phyloP scores from a whole-genome alignment of 2,329 filamentous ascomycete species.

The Macrophomina phaseolina region DNA sequence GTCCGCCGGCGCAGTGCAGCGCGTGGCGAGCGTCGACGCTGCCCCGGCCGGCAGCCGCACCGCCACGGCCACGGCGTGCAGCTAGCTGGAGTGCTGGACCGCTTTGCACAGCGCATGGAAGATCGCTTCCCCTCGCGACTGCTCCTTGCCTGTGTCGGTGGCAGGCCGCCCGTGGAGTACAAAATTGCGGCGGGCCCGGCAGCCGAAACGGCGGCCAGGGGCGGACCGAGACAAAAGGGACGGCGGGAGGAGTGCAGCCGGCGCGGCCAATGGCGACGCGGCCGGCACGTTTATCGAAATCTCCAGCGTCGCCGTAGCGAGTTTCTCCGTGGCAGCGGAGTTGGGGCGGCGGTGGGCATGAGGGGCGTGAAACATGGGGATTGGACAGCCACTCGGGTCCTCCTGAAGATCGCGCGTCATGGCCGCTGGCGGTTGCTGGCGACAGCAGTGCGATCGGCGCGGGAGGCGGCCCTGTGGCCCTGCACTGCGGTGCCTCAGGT shows the following conservation, averaged over 20 bases:
- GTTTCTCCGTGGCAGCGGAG: slow-evolving; percentile 17
- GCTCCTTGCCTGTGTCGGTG: slow-evolving; percentile 16
- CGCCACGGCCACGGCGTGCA: slow-evolving; percentile 1
- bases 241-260: slow-evolving; percentile 15
- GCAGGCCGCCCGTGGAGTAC: slow-evolving; percentile 1
- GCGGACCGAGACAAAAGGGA: slow-evolving; percentile 22
- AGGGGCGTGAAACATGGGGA: slow-evolving; percentile 24
- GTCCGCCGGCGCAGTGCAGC: background rate
- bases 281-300: slow-evolving; percentile 22
- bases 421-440: background rate
- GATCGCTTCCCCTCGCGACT: slow-evolving; percentile 10
- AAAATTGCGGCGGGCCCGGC: slow-evolving; percentile 22
- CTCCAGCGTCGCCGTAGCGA: slow-evolving; percentile 13
- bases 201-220: slow-evolving; percentile 24
- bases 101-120: slow-evolving; percentile 3
- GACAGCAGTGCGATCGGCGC: slow-evolving; percentile 17
- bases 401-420: slow-evolving; percentile 26
- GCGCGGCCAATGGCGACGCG: slow-evolving; percentile 4
- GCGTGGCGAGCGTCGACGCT: background rate
- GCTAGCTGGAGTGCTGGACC: slow-evolving; percentile 10
- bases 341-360: slow-evolving; percentile 3
- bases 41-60: slow-evolving; percentile 1
- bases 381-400: slow-evolving; percentile 6
- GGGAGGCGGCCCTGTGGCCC: slow-evolving; percentile 16
- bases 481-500: slow-evolving; percentile 14